phyloP scores from a whole-genome alignment of 495 filamentous ascomycete genomes.

The Trichoderma erinaceum region DNA sequence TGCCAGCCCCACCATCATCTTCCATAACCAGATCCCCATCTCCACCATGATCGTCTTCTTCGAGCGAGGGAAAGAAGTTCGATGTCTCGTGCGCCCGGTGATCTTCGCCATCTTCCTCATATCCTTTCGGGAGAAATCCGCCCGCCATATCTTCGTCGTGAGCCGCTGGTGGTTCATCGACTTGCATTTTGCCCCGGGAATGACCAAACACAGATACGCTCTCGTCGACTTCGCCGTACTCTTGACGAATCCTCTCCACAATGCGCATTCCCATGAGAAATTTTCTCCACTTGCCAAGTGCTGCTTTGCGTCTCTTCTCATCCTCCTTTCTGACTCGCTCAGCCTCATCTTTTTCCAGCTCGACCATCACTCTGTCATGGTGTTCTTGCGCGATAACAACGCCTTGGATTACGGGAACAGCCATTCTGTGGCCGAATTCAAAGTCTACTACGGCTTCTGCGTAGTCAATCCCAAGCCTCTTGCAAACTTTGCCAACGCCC shows the following conservation, averaged over 20 bases:
- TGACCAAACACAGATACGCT: conserved; percentile 36
- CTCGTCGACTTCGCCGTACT: conserved; percentile 59
- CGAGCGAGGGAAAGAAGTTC: conserved; percentile 33
- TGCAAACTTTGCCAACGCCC: conserved; percentile 72
- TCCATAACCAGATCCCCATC: conserved; percentile 28
- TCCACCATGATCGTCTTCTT: conserved; percentile 34
- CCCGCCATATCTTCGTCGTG: conserved; percentile 46
- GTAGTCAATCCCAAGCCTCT: conserved; percentile 76
- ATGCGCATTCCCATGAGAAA: conserved; percentile 81
- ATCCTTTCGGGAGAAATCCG: conserved; percentile 51
- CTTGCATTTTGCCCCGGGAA: conserved; percentile 20
- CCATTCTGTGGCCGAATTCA: conserved; percentile 90
- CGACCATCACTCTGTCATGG: conserved; percentile 66
- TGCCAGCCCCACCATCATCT: conserved; percentile 19
- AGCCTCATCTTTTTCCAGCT: conserved; percentile 73
- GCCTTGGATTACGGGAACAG: conserved; percentile 84
- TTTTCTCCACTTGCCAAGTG: conserved; percentile 75
- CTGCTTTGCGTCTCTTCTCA: conserved; percentile 69
- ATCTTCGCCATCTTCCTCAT: conserved; percentile 29
- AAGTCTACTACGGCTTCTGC: conserved; percentile 96
- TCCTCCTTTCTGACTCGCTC: conserved; percentile 75
- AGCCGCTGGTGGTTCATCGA: conserved; percentile 21
- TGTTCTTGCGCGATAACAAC: conserved; percentile 83
- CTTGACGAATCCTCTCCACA: conserved; percentile 65
- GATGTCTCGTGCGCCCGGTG: conserved; percentile 29